Percentiles rank a stretch among this genome's conserved stretches.
phyloP scores from a whole-genome alignment of 179 eudicot genomes.

The Monotropa hypopitys region DNA sequence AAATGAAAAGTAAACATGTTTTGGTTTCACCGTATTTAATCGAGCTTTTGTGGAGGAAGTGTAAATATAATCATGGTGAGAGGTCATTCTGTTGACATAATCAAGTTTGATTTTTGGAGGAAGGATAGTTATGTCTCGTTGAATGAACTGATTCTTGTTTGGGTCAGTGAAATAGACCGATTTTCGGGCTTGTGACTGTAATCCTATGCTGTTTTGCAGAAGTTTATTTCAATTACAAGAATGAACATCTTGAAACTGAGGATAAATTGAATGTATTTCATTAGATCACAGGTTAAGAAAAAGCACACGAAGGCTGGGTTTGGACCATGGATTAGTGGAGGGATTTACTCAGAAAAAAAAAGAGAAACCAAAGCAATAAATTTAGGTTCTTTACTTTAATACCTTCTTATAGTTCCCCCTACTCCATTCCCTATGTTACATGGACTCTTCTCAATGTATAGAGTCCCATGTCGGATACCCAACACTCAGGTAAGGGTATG shows the following conservation, averaged over 20 bases:
- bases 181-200: not conserved
- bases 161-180: not conserved
- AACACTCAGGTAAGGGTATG: not conserved
- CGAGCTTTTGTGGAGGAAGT: not conserved
- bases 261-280: not conserved
- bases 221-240: too few species aligned
- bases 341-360: not conserved
- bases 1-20: not conserved
- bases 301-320: not conserved
- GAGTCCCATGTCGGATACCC: not conserved
- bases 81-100: not conserved
- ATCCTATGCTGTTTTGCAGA: too few species aligned
- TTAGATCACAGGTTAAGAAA: conserved; percentile 10
- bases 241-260: too few species aligned
- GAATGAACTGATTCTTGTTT: not conserved
- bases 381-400: not conserved
- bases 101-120: not conserved
- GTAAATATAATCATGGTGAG: conserved; percentile 2
- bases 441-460: not conserved
- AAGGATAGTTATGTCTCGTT: not conserved
- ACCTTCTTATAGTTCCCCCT: not conserved
- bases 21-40: not conserved
- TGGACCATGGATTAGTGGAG: not conserved
- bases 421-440: not conserved
- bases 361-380: not conserved